phyloP scores from a whole-genome alignment of 768 basidiomycete species.

The Chalciporus chontae region DNA sequence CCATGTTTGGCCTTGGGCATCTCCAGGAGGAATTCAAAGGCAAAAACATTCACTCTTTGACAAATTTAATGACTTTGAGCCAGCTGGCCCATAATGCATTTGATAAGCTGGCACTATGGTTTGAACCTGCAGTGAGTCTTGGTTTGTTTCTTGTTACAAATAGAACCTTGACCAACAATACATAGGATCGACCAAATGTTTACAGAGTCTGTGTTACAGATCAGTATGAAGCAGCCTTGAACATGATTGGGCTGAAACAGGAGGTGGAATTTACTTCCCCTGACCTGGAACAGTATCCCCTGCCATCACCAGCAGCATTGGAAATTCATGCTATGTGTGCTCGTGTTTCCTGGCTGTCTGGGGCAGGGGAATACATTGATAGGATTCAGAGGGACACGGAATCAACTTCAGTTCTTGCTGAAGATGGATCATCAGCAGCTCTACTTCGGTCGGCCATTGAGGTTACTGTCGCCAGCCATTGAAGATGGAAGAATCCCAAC shows the following conservation, averaged over 20 bases:
- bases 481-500: too few relatives aligned
- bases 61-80: slow-evolving; percentile 13
- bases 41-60: slow-evolving; percentile 20
- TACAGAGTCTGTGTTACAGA: not conserved
- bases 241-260: too few relatives aligned
- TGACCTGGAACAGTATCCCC: slow-evolving; percentile 20
- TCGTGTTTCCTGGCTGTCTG: slow-evolving; percentile 37
- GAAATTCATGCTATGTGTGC: slow-evolving; percentile 40
- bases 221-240: too few relatives aligned
- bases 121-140: slow-evolving; percentile 5
- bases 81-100: not conserved
- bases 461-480: too few relatives aligned
- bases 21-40: slow-evolving; percentile 21
- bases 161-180: not conserved
- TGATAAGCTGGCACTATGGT: slow-evolving; percentile 1
- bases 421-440: not conserved
- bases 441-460: too few relatives aligned
- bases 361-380: slow-evolving; percentile 35
- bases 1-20: slow-evolving; percentile 8
- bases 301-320: slow-evolving; percentile 33
- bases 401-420: not conserved
- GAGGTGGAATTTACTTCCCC: slow-evolving; percentile 29
- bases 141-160: not conserved
- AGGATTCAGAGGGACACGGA: slow-evolving; percentile 26
- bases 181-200: not conserved